Percentiles rank a stretch among this genome's conserved stretches.
phyloP scores from a whole-genome alignment of 768 basidiomycete species.

The Dioszegia crocea region DNA sequence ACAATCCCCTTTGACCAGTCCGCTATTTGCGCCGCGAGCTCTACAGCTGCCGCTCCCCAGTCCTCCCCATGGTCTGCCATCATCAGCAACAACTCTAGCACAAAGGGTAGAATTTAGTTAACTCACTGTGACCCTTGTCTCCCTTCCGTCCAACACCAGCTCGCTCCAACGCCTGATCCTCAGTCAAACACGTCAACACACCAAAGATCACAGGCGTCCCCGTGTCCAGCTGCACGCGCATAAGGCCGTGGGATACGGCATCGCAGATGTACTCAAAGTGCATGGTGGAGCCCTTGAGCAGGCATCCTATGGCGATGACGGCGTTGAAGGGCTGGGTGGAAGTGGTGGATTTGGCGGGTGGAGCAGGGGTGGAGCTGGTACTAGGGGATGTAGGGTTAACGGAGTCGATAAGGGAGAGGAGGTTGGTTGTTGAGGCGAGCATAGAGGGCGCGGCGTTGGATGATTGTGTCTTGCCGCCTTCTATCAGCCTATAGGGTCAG shows the following conservation, averaged over 20 bases:
- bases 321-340: slow-evolving; percentile 70
- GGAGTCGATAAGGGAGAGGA: slow-evolving; percentile 54
- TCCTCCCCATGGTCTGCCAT: slow-evolving; percentile 74
- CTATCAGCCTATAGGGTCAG: slow-evolving; percentile 65
- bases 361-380: slow-evolving; percentile 44
- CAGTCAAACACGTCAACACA: slow-evolving; percentile 83
- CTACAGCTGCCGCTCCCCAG: slow-evolving; percentile 94
- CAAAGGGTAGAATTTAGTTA: not conserved
- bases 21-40: slow-evolving; percentile 50
- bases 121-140: slow-evolving; percentile 73
- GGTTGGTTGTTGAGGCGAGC: slow-evolving; percentile 57
- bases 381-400: slow-evolving; percentile 47
- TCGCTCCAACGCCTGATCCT: slow-evolving; percentile 89
- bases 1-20: slow-evolving; percentile 43
- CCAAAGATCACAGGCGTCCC: slow-evolving; percentile 95
- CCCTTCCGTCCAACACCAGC: slow-evolving; percentile 74
- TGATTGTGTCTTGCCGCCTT: slow-evolving; percentile 77
- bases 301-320: slow-evolving; percentile 92
- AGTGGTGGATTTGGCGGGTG: slow-evolving; percentile 24
- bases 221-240: slow-evolving; percentile 89
- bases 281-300: slow-evolving; percentile 95
- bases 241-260: slow-evolving; percentile 84
- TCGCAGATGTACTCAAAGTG: slow-evolving; percentile 99
- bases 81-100: not conserved
- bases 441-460: slow-evolving; percentile 75